phyloP scores from a whole-genome alignment of 495 filamentous ascomycete species.

The Parmelia sp. region DNA sequence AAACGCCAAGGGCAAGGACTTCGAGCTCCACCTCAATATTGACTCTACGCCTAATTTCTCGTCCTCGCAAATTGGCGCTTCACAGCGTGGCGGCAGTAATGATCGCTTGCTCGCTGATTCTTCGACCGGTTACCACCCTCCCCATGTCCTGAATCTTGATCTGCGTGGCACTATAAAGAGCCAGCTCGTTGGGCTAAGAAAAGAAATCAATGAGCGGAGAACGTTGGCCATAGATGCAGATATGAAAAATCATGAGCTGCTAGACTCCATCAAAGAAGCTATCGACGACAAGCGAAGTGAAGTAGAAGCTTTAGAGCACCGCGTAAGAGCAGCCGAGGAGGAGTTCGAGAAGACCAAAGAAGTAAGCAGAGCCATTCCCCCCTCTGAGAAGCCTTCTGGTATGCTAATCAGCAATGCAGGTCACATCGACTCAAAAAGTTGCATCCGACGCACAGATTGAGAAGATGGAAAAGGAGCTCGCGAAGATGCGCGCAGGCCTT shows the following conservation, averaged over 20 bases:
- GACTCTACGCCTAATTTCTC: slow-evolving; percentile 69
- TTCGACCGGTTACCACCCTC: slow-evolving; percentile 79
- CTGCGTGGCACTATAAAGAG: slow-evolving; percentile 73
- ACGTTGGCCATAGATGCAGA: slow-evolving; percentile 76
- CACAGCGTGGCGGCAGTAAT: slow-evolving; percentile 32
- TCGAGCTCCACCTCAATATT: slow-evolving; percentile 68
- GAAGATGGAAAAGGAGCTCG: slow-evolving; percentile 95
- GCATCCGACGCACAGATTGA: slow-evolving; percentile 89
- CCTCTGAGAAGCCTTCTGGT: background rate
- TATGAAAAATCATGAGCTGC: slow-evolving; percentile 82
- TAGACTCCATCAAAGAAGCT: slow-evolving; percentile 87
- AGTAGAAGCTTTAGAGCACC: slow-evolving; percentile 84
- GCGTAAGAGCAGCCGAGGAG: slow-evolving; percentile 75
- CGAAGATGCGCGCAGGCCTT: slow-evolving; percentile 78
- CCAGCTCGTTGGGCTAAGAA: slow-evolving; percentile 68
- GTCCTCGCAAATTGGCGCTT: slow-evolving; percentile 60
- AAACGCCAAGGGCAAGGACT: slow-evolving; percentile 78
- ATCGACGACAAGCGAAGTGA: slow-evolving; percentile 91
- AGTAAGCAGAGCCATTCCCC: slow-evolving; percentile 31
- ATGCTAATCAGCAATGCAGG: slow-evolving; percentile 29
- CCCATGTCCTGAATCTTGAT: slow-evolving; percentile 79
- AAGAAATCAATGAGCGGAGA: slow-evolving; percentile 81
- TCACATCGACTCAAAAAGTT: slow-evolving; percentile 78
- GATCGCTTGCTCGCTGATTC: slow-evolving; percentile 74
- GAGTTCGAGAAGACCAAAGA: slow-evolving; percentile 94